Percentiles rank a stretch among this genome's conserved stretches.
Evolutionary conservation across 1,139 yeast genomes (phyloP).

Genomic region (Diutina sp.): DNA sequence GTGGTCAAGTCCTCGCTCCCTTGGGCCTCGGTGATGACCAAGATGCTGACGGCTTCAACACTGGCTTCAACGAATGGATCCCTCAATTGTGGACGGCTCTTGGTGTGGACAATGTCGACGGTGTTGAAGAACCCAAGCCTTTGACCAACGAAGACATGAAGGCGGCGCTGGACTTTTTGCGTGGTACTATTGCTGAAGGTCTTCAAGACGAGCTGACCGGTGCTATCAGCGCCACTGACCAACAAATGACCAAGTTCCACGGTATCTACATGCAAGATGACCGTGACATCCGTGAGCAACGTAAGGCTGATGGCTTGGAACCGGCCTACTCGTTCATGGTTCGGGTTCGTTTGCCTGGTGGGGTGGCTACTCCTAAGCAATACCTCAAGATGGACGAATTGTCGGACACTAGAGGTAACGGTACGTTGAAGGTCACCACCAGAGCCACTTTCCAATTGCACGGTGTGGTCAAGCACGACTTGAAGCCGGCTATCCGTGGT

Average conservation of each 20-base stretch:
- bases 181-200: conserved; percentile 92
- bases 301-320: conserved; percentile 85
- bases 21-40: conserved; percentile 93
- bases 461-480: conserved; percentile 82
- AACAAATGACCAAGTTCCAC: conserved; percentile 92
- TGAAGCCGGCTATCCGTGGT: conserved; percentile 86
- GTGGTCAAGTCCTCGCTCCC: conserved; percentile 61
- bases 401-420: conserved; percentile 78
- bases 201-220: conserved; percentile 77
- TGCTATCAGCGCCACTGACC: conserved; percentile 85
- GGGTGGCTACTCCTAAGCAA: conserved; percentile 77
- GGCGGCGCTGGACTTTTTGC: conserved; percentile 67
- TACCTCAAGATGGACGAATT: conserved; percentile 80
- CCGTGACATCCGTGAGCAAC: conserved; percentile 87
- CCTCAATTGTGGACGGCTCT: conserved; percentile 75
- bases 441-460: conserved; percentile 97
- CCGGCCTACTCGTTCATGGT: conserved; percentile 97
- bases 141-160: conserved; percentile 94
- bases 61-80: conserved; percentile 86
- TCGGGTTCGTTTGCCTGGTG: conserved; percentile 91
- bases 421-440: conserved; percentile 87
- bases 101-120: conserved; percentile 75
- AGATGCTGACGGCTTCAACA: conserved; percentile 89
- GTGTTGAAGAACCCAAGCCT: conserved; percentile 93
- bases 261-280: conserved; percentile 99